Percentiles rank a stretch among this genome's conserved stretches.
Evolutionary conservation across 495 filamentous ascomycete species (phyloP).

Genomic region (Aspergillus bridgeri): DNA sequence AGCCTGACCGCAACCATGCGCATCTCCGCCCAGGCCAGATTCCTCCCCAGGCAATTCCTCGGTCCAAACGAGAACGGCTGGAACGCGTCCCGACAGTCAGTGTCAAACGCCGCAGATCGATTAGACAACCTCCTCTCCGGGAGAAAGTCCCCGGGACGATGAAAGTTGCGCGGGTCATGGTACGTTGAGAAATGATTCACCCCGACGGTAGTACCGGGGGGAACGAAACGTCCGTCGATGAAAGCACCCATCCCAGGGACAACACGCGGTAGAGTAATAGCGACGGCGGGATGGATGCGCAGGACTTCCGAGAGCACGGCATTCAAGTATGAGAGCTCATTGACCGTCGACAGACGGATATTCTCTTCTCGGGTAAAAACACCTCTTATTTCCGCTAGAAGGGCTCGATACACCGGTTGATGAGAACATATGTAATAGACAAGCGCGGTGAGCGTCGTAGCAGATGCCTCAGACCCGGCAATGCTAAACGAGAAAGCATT

Average conservation of each 20-base stretch:
- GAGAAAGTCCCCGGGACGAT: not conserved
- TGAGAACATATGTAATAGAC: not conserved
- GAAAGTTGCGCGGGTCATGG: not conserved
- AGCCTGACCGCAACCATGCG: conserved; percentile 2
- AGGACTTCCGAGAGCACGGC: not conserved
- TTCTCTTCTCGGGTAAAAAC: not conserved
- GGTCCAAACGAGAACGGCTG: conserved; percentile 39
- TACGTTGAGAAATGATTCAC: not conserved
- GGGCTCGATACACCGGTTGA: not conserved
- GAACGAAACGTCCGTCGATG: not conserved
- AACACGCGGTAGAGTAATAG: not conserved
- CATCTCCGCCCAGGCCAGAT: conserved; percentile 15
- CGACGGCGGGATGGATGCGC: not conserved
- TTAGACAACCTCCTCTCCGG: not conserved
- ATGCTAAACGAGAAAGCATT: not conserved
- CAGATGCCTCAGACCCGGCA: not conserved
- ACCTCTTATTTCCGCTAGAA: not conserved
- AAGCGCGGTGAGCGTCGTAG: not conserved
- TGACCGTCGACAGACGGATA: not conserved
- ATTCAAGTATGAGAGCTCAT: not conserved
- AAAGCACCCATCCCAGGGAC: not conserved
- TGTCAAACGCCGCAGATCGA: not conserved
- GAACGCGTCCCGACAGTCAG: conserved; percentile 11
- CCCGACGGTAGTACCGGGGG: not conserved
- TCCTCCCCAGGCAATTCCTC: conserved; percentile 39